These are phyloP conservation scores for Tilletia indica DNA, from an alignment of 1,284 basidiomycete genomes.

Conservation along the genomic window DNA sequence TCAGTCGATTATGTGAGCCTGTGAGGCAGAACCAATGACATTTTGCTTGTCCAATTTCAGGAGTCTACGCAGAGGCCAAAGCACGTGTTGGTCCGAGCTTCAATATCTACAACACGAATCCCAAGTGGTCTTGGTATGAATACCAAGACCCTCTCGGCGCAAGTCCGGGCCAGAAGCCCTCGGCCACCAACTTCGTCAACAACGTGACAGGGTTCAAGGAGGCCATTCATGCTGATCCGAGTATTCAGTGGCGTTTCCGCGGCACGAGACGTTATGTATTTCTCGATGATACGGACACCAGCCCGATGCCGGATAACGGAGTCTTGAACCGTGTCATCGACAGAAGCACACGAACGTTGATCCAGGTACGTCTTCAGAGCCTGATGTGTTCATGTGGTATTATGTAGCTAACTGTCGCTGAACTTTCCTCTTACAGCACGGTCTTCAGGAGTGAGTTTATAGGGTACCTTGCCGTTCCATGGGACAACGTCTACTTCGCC, in stretches of 20 bases:
- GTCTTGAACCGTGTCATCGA: conserved; percentile 43
- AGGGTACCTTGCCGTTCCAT: no score
- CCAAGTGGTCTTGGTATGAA: conserved; percentile 15
- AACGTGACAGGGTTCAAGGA: conserved; percentile 43
- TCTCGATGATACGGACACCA: conserved; percentile 6
- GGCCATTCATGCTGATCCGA: conserved; percentile 39
- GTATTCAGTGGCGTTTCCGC: conserved; percentile 36
- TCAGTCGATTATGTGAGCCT: no score
- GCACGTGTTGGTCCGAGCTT: neutral
- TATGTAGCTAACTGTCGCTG: no score
- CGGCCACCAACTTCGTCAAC: conserved; percentile 32
- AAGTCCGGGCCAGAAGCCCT: conserved; percentile 16
- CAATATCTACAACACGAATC: conserved; percentile 28
- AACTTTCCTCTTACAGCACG: conserved; percentile 30
- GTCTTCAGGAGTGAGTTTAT: conserved; percentile 32
- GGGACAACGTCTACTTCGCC: no score
- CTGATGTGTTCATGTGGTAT: no score
- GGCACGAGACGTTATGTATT: conserved; percentile 33
- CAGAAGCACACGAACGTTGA: conserved; percentile 34
- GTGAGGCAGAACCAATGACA: no score
- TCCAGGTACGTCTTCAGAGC: conserved; percentile 22
- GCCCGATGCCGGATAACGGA: conserved; percentile 7
- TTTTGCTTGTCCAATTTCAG: no score
- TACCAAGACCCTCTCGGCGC: conserved; percentile 30
- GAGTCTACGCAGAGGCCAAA: neutral